phyloP scores from a whole-genome alignment of 129 eudicot species.

The Ambrosia trifida region DNA sequence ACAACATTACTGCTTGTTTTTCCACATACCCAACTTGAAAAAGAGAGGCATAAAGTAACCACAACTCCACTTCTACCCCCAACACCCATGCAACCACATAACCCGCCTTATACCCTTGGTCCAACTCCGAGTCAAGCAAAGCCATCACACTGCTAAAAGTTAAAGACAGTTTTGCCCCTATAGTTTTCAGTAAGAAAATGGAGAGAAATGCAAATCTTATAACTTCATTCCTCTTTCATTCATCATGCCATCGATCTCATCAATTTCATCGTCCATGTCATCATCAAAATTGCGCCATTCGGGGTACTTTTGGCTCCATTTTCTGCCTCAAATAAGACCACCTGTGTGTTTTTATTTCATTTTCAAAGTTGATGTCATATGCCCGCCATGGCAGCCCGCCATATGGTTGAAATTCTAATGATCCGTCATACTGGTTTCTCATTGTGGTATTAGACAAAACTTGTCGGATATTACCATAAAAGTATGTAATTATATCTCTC shows the following conservation, averaged over 20 bases:
- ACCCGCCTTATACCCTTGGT: conserved; percentile 72
- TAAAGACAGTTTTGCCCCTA: conserved; percentile 70
- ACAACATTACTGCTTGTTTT: conserved; percentile 81
- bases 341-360: conserved; percentile 52
- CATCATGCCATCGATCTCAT: conserved; percentile 30
- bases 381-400: conserved; percentile 40
- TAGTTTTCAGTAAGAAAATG: conserved; percentile 69
- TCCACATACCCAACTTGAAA: conserved; percentile 93
- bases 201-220: conserved; percentile 66
- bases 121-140: conserved; percentile 63
- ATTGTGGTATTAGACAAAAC: conserved; percentile 56
- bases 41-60: conserved; percentile 71
- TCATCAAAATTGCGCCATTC: conserved; percentile 35
- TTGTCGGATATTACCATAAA: conserved; percentile 35
- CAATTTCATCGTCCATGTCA: conserved; percentile 37
- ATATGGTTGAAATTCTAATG: conserved; percentile 41
- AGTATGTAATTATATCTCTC: not conserved
- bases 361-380: conserved; percentile 45
- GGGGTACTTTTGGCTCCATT: conserved; percentile 49
- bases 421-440: conserved; percentile 64
- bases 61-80: conserved; percentile 72
- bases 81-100: conserved; percentile 67
- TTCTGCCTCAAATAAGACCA: conserved; percentile 67
- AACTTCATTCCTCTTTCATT: conserved; percentile 58
- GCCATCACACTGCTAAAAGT: conserved; percentile 80